Percentiles rank a stretch among this genome's conserved stretches.
Conservation (phyloP, 345 rosid species). For the Syzygium oleosum region DNA sequence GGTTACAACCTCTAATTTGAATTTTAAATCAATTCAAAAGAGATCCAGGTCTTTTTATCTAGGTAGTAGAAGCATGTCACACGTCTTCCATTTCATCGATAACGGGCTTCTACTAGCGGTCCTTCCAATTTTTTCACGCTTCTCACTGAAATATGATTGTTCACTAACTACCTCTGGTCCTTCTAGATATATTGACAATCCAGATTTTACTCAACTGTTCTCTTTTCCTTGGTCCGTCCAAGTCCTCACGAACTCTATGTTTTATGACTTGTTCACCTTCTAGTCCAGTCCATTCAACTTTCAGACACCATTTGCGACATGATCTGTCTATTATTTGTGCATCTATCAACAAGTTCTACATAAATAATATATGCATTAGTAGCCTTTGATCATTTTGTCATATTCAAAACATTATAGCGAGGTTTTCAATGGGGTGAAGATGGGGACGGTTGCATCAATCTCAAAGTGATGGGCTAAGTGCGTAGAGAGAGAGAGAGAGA, state of each 20-base stretch:
- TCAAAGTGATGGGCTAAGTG: not conserved
- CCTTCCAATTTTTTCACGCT: not conserved
- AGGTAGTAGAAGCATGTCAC: not conserved
- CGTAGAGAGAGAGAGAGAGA: not conserved
- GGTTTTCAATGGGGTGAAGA: not conserved
- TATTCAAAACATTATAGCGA: not conserved
- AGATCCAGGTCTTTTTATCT: not conserved
- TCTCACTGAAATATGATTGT: not conserved
- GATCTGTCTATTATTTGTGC: not conserved
- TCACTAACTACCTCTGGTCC: not conserved
- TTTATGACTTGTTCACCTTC: not conserved
- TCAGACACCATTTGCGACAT: not conserved
- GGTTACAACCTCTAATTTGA: not conserved
- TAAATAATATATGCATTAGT: fast-evolving
- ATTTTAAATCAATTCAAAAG: not conserved
- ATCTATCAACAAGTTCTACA: not conserved
- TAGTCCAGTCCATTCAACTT: not conserved
- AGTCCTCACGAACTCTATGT: not conserved
- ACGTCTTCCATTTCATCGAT: not conserved
- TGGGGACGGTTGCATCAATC: not conserved
- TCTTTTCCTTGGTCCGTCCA: not conserved
- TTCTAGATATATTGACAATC: not conserved
- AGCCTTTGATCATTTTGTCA: not conserved
- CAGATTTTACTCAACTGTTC: not conserved
- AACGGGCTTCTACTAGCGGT: not conserved